Conservation (phyloP, 805 yeast genomes). For the Starmerella vitae region DNA sequence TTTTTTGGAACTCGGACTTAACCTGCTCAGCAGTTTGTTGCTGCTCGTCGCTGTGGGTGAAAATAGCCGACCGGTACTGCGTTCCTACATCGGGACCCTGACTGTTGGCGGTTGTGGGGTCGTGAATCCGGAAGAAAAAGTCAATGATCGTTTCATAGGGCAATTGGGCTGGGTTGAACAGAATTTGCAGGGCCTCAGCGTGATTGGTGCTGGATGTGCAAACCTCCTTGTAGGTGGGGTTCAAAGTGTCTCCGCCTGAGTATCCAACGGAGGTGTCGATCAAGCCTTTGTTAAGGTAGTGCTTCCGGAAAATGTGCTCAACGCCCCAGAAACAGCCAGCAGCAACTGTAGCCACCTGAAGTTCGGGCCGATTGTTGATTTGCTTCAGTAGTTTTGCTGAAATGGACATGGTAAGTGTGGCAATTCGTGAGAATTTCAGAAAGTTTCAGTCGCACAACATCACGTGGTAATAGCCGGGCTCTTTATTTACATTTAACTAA, state of each 20-base stretch:
- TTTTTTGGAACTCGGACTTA: slow-evolving; percentile 46
- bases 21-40: slow-evolving; percentile 31
- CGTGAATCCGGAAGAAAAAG: slow-evolving; percentile 84
- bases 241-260: slow-evolving; percentile 51
- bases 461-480: no score
- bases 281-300: slow-evolving; percentile 49
- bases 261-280: slow-evolving; percentile 77
- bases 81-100: slow-evolving; percentile 88
- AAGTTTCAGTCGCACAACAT: not conserved
- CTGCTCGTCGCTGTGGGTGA: slow-evolving; percentile 45
- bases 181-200: slow-evolving; percentile 74
- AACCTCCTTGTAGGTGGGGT: slow-evolving; percentile 58
- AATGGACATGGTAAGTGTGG: slow-evolving; percentile 1
- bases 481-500: no score
- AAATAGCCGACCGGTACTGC: slow-evolving; percentile 79
- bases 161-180: slow-evolving; percentile 61
- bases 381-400: slow-evolving; percentile 7
- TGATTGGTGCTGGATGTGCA: slow-evolving; percentile 63
- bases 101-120: slow-evolving; percentile 69
- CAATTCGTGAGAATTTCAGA: not conserved
- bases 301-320: slow-evolving; percentile 66
- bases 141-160: slow-evolving; percentile 51
- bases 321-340: slow-evolving; percentile 47
- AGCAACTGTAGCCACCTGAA: slow-evolving; percentile 35
- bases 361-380: slow-evolving; percentile 5